Conservation (phyloP, 495 filamentous ascomycete species). For the Schizothecium vesticola region DNA sequence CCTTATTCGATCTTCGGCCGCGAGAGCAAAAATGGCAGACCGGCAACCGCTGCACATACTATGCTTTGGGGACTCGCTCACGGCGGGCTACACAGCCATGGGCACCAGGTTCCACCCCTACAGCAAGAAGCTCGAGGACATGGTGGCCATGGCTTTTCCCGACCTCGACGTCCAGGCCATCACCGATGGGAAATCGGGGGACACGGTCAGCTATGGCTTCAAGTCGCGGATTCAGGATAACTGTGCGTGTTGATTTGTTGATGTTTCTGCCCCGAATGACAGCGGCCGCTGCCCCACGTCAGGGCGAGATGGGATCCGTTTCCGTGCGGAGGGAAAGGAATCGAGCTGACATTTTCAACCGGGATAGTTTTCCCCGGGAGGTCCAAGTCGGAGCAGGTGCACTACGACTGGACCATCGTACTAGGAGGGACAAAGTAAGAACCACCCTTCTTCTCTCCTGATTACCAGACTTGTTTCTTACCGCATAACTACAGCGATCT, state of each 20-base stretch:
- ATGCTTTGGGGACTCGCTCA: slow-evolving; percentile 63
- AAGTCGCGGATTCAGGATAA: slow-evolving; percentile 38
- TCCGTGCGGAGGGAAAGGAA: background rate
- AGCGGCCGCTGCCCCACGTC: too few species aligned
- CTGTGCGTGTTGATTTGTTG: slow-evolving; percentile 30
- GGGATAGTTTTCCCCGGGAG: background rate
- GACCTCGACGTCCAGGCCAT: slow-evolving; percentile 30
- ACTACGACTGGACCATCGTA: slow-evolving; percentile 44
- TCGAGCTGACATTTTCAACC: background rate
- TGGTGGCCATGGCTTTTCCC: slow-evolving; percentile 37
- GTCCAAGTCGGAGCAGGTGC: background rate
- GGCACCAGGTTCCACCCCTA: slow-evolving; percentile 50
- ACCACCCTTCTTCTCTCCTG: background rate
- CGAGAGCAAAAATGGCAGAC: slow-evolving; percentile 16
- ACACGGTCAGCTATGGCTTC: slow-evolving; percentile 46
- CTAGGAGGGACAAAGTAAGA: slow-evolving; percentile 57
- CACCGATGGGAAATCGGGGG: slow-evolving; percentile 47
- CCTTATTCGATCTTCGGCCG: background rate
- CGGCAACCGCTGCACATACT: slow-evolving; percentile 43
- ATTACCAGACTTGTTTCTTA: background rate
- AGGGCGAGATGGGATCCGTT: background rate
- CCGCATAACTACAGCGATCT: slow-evolving; percentile 36
- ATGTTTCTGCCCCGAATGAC: background rate
- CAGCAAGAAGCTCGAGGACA: slow-evolving; percentile 31
- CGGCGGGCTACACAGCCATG: slow-evolving; percentile 46